Evolutionary conservation across 257 asterid species (phyloP).

Genomic region (Penstemon newberryi): DNA sequence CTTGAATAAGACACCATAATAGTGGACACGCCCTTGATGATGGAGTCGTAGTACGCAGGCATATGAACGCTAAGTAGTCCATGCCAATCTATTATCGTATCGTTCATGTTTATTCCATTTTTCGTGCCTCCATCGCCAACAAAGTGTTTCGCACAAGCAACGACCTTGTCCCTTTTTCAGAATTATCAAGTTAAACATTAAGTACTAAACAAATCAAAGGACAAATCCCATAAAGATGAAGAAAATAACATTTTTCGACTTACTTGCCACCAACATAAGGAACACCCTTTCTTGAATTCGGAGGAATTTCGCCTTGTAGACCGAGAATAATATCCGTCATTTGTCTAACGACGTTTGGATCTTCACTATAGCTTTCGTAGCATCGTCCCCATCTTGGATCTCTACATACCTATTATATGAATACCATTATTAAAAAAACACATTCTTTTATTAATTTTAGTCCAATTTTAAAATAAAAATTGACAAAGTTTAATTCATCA

Average conservation of each 20-base stretch:
- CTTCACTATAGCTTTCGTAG: constrained; percentile 20
- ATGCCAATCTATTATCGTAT: constrained; percentile 21
- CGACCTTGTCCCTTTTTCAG: constrained; percentile 22
- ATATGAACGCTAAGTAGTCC: constrained; percentile 26
- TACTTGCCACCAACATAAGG: constrained; percentile 23
- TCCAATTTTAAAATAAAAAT: neutral
- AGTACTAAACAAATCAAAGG: neutral
- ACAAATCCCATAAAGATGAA: neutral
- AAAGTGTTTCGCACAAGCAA: constrained; percentile 28
- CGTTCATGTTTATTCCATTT: constrained; percentile 27
- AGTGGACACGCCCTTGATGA: constrained; percentile 30
- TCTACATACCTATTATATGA: constrained; percentile 10
- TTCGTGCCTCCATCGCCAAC: constrained; percentile 31
- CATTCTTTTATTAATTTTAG: neutral
- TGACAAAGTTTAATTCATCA: neutral
- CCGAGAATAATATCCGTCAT: constrained; percentile 25
- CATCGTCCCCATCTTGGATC: constrained; percentile 31
- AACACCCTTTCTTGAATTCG: neutral
- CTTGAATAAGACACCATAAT: constrained; percentile 36
- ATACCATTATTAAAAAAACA: neutral
- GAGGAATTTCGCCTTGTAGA: constrained; percentile 17
- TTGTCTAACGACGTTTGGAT: constrained; percentile 16
- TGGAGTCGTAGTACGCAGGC: constrained; percentile 30
- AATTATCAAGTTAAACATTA: no score
- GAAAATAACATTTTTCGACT: neutral